Base-by-base conservation (phyloP, 2,329 filamentous ascomycete genomes). In the Beauveria medogensis region DNA sequence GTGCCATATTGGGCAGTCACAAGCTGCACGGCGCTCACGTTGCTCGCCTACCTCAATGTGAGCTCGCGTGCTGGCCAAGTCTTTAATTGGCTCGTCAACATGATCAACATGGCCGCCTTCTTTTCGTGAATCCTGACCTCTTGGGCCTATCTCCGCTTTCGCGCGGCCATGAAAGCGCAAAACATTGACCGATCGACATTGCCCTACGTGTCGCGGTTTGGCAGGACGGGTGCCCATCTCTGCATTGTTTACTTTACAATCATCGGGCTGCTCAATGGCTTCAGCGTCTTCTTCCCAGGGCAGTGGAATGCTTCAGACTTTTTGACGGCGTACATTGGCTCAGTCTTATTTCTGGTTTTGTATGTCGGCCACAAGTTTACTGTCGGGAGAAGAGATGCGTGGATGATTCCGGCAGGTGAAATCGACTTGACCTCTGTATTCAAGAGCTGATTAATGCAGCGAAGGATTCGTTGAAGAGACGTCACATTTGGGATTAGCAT, bases 41-140 rank as follows among this genome's bases (percentile, higher is more conserved):
- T 87, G n/a, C 73, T 89, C 22, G 80, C 81, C 8, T 90, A 88
- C 69, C 59, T 68, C 44, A 83, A 85, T 66, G 77, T 88, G 43
- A 82, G 78, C 24, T 79, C 79, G 64, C 70, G 75, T 55, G 77
- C 82, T 0, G 76, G 82, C 1, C 77, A 81, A 24, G 86, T 89
- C 18, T 83, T 83, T 69, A 79, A 78, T 63, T 83, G 80, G 80
- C 78, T 83, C 63, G 73, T 82, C 61, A 82, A 78, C 65, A 51
- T 68, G 22, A 63, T 58, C 30, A 67, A 65, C 44, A 63, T 63
- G 3, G 59, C 59, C 2, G 65, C 60, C 2, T 65, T 59, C 43
- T 58, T 64, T 20, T 60, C 60, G 8, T 69, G 66, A 65, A 59
- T 64, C 14, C 57, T 55, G 43, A 64, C 62, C 34, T 60, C 59